Conservation (phyloP, 192 early-diverging fungal species). For the Gryganskiella cystojenkinii region DNA sequence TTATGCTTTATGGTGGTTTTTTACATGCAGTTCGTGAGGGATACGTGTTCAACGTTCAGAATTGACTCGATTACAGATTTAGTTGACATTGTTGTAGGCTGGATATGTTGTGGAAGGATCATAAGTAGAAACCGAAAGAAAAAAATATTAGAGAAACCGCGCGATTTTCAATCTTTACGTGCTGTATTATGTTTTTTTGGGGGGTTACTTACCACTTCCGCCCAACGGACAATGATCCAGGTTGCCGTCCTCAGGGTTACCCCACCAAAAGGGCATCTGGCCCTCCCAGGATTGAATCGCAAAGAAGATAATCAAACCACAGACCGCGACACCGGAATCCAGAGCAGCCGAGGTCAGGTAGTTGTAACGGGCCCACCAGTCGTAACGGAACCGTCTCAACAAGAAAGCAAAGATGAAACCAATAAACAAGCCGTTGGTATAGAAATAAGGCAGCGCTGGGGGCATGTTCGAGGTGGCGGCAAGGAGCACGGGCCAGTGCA, state of each 20-base stretch:
- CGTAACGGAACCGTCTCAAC: conserved; percentile 52
- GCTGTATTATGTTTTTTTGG: too few relatives aligned
- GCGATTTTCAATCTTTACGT: too few relatives aligned
- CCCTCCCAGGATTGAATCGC: conserved; percentile 36
- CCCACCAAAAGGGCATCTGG: conserved; percentile 16
- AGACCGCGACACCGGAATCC: conserved; percentile 60
- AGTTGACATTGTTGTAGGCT: too few relatives aligned
- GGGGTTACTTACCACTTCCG: too few relatives aligned
- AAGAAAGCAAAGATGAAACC: conserved; percentile 61
- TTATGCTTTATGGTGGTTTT: too few relatives aligned
- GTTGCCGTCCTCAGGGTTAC: conserved; percentile 1
- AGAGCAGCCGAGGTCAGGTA: conserved; percentile 70
- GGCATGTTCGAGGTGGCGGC: conserved; percentile 58
- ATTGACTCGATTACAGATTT: too few relatives aligned
- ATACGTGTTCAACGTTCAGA: too few relatives aligned
- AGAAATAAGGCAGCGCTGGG: conserved; percentile 47
- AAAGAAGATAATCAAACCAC: conserved; percentile 51
- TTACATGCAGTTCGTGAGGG: too few relatives aligned
- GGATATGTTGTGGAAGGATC: too few relatives aligned
- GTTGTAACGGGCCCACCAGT: conserved; percentile 70
- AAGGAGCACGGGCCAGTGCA: conserved; percentile 64
- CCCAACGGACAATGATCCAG: too few relatives aligned
- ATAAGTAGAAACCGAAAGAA: too few relatives aligned
- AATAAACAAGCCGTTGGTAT: conserved; percentile 29
- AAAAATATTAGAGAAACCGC: too few relatives aligned